phyloP scores from a whole-genome alignment of 495 filamentous ascomycete species.

The Penicillium tannophilum region DNA sequence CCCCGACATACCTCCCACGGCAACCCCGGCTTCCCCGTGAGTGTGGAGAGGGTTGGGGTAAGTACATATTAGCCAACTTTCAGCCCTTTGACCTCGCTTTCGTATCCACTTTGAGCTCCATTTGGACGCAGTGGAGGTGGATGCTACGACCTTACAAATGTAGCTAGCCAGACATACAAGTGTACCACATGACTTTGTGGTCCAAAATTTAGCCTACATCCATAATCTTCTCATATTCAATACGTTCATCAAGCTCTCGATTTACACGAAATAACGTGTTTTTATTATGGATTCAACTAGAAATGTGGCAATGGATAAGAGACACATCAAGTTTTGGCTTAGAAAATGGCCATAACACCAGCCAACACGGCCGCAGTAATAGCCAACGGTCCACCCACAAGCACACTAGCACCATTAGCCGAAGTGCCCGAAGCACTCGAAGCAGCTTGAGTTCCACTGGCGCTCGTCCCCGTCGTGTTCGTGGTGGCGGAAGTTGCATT shows the following conservation, averaged over 20 bases:
- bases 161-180: not conserved
- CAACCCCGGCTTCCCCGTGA: not conserved
- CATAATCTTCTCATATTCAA: no score
- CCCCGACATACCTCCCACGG: not conserved
- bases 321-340: not conserved
- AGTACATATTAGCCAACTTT: not conserved
- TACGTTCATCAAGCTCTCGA: no score
- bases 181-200: not conserved
- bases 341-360: conserved; percentile 11
- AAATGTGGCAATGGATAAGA: not conserved
- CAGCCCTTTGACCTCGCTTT: not conserved
- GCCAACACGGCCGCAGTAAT: conserved; percentile 6
- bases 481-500: not conserved
- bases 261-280: no score
- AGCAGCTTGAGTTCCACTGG: not conserved
- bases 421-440: conserved; percentile 11
- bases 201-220: not conserved
- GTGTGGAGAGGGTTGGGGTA: conserved; percentile 1
- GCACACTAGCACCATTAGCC: conserved; percentile 6
- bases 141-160: not conserved
- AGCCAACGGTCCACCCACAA: conserved; percentile 7
- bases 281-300: not conserved
- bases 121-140: not conserved
- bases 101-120: not conserved
- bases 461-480: not conserved